Evolutionary conservation across 169 alveolate genomes (phyloP), one percentile per base, ranked within the genome.

Genomic region (Cryptosporidium meleagridis): DNA sequence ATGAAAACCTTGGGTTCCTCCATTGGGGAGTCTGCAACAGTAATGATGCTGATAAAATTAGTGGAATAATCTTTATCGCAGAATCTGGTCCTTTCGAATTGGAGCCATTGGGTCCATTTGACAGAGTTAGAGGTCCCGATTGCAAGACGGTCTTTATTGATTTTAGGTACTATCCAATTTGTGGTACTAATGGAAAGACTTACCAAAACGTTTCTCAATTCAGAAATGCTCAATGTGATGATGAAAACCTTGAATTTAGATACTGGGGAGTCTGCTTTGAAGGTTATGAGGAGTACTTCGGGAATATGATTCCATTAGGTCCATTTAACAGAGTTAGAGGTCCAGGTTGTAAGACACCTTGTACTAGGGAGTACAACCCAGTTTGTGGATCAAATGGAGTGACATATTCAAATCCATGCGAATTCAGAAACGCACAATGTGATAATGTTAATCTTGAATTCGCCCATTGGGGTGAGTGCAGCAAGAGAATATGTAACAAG

Each of bases 191-290:
- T 9, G 89, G 89, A 10, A 80, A 80, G 23, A 80, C 89, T 29
- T 80, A 80, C 26, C 0, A 9, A 1, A 80, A 80, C 0, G 41
- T 59, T 16, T 62, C 52, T n/a, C 23, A 31, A n/a, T 80, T 80
- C 35, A 80, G 89, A 62, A 80, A 80, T 44, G 89, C 80, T 37
- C 89, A 80, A 62, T 80, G 89, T 44, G 89, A 80, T 9, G 62
- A 80, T 21, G 75, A 39, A n/a, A 35, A 62, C 9, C 70, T 80
- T 18, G 52, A 4, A 14, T 80, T 80, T n/a, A 23, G 26, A 39
- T 58, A 80, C 51, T 67, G 75, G 80, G 89, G 89, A 31, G 68
- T 37, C 1, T 80, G 89, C 16, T 65, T 37, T 10, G 51, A 65
- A 52, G 51, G 26, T 21, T 31, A 31, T 35, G 48, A 65, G 18